Evolutionary conservation across 2,329 filamentous ascomycete species (phyloP), one percentile per base, ranked within the genome.

Genomic region (Colletotrichum acutatum): DNA sequence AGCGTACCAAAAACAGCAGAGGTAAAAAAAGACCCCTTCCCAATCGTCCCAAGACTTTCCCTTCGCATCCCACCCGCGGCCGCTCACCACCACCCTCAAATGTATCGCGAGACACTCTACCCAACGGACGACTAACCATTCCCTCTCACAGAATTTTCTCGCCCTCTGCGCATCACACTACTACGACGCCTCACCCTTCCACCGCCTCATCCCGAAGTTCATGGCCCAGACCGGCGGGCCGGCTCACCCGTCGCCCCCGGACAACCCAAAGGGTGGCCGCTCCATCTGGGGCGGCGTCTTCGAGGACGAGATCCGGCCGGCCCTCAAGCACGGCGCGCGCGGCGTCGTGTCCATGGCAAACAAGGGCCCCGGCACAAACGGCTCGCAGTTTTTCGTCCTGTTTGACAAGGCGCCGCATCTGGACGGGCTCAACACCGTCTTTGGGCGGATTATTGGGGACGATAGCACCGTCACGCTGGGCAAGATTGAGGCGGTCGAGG

Each of bases 1-100:
- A 92, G 94, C 77, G 95, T 97, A 37, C 97, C 97, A 75, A 95
- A 96, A 82, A 98, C 97, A 0, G 93, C 95, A 75, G 94, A 98
- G 85, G 93, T 93, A 85, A 68, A 84, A 77, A 32, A 32, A 64
- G 11, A 14, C 37, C n/a, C 42, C 49, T 46, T 46, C 37, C 53
- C 58, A 49, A n/a, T 49, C 42, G 9, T 49, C 42, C 42, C 16
- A 11, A 49, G 19, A 49, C 19, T 34, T 26, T 24, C 56, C 57
- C 57, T 14, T 54, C 24, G 16, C 52, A 46, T 14, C 42, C 68
- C 30, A 62, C 32, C 49, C 26, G 16, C 12, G 7, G 37, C 24
- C 12, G 65, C 37, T 62, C 26, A 52, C 32, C 28, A 11, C 42
- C 30, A 42, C 53, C 34, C 19, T 53, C 72, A 5, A 42, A 37